phyloP scores from a whole-genome alignment of 1,139 yeast species.

The Yamadazyma atlantica region DNA sequence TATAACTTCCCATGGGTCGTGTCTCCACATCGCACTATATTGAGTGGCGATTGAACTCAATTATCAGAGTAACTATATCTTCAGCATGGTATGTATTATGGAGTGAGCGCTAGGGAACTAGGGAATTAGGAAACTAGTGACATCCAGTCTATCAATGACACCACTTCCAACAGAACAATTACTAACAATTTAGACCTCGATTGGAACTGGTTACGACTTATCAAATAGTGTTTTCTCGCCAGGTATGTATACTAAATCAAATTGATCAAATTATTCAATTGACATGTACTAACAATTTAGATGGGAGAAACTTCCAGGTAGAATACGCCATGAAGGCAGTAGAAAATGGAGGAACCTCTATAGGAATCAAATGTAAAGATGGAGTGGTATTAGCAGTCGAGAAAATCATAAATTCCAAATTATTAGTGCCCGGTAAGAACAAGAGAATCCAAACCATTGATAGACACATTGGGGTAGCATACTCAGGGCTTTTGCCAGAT shows the following conservation, averaged over 20 bases:
- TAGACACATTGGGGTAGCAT: constrained; percentile 89
- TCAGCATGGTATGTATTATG: constrained; percentile 15
- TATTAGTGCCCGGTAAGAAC: constrained; percentile 86
- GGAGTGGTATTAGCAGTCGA: constrained; percentile 97
- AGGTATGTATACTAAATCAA: constrained; percentile 20
- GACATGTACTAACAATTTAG: constrained; percentile 35
- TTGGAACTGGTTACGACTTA: constrained; percentile 96
- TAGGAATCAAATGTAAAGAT: constrained; percentile 89
- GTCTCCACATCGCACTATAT: not conserved
- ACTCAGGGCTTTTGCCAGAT: constrained; percentile 94
- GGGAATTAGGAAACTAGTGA: too few species aligned
- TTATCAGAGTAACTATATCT: not conserved
- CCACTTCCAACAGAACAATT: too few species aligned
- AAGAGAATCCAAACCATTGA: constrained; percentile 90
- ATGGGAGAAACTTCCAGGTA: constrained; percentile 97
- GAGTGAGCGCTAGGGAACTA: too few species aligned
- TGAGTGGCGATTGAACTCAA: constrained; percentile 11
- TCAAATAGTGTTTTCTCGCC: constrained; percentile 84
- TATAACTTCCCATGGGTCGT: not conserved
- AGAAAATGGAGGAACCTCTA: constrained; percentile 93
- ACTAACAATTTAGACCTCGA: constrained; percentile 57
- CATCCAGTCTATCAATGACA: too few species aligned
- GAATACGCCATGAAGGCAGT: constrained; percentile 98
- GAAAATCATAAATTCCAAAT: constrained; percentile 81
- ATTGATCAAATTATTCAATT: too few species aligned